Base-by-base conservation (phyloP, 495 filamentous ascomycete genomes). In the Glutinoglossum americanum region DNA sequence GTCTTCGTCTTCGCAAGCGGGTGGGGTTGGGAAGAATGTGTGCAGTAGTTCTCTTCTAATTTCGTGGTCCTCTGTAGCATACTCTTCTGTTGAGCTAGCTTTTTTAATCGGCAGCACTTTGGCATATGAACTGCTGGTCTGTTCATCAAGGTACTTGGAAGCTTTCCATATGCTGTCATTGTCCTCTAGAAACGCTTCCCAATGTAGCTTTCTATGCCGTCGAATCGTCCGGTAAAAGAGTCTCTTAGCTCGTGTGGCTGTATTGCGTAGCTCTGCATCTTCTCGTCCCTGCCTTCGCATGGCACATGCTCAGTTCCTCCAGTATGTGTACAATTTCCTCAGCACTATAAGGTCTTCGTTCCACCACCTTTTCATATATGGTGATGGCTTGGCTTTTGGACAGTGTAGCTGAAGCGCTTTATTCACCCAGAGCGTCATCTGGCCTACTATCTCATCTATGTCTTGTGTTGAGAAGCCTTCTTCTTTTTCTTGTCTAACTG, bases 361-460 rank as follows among this genome's bases (percentile, higher is more conserved):
- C 61, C 55, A 61, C 61, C 37, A 63, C 41, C 59, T n/a, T 56
- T 63, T 61, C 28, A 55, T 28, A 51, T 63, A 61, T n/a, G 30
- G 61, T 51, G 53, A 59, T 15, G 61, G 59, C 35, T 59, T 61
- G 17, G 59, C 56, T 32, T 51, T 54, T 23, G 55, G 59, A 4
- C 51, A 59, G 15, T 56, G 55, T 17, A 28, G 26, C 30, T 63
- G 32, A 33, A 60, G 48, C 19, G 57, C 54, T 17, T 11, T 2
- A 2, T 39, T 39, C 15, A 17, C 37, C 37, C 37, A 39, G 1
- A 11, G 2, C 15, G 15, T 15, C 5, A 39, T 4, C 37, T 17
- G 13, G 13, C 37, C 15, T 2, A 15, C 15, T 17, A 39, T 39
- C 13, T 13, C 37, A 13, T 39, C 37, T 13, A 39, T 17, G 15